Conservation (phyloP, 2,329 filamentous ascomycete genomes). For the Fusarium buharicum region DNA sequence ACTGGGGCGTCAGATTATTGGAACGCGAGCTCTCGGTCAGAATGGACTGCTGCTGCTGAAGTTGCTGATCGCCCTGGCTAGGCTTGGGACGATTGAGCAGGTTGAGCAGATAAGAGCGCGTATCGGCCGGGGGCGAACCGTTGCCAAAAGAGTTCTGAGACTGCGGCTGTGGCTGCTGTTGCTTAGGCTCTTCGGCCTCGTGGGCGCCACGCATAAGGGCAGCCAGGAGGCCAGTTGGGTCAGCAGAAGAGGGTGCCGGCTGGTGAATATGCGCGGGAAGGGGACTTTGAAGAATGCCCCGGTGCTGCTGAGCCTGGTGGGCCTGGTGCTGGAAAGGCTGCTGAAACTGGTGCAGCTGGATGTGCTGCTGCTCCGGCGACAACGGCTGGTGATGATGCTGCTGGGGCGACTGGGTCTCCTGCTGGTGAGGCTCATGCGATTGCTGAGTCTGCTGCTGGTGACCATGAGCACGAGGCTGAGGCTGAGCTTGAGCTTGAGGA, state of each 20-base stretch:
- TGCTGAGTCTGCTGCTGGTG: slow-evolving; percentile 37
- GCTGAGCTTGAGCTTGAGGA: slow-evolving; percentile 41
- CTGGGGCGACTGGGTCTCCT: slow-evolving; percentile 33
- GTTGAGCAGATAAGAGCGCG: slow-evolving; percentile 86
- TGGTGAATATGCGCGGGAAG: slow-evolving; percentile 62
- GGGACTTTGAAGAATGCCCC: slow-evolving; percentile 35
- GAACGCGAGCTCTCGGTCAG: slow-evolving; percentile 57
- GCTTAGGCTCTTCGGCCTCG: slow-evolving; percentile 58
- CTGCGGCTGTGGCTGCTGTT: slow-evolving; percentile 35
- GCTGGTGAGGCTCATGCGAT: slow-evolving; percentile 32
- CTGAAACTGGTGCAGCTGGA: slow-evolving; percentile 44
- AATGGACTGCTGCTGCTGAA: slow-evolving; percentile 54
- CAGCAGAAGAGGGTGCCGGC: slow-evolving; percentile 65
- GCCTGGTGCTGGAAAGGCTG: slow-evolving; percentile 28
- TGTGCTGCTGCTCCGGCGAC: slow-evolving; percentile 42
- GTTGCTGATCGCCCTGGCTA: slow-evolving; percentile 64
- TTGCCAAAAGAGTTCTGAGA: slow-evolving; percentile 56
- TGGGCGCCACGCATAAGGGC: slow-evolving; percentile 69
- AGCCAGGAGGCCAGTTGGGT: slow-evolving; percentile 67
- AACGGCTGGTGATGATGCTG: slow-evolving; percentile 35
- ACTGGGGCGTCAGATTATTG: slow-evolving; percentile 59
- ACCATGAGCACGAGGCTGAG: slow-evolving; percentile 11
- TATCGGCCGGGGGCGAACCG: slow-evolving; percentile 70
- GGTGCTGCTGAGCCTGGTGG: slow-evolving; percentile 35
- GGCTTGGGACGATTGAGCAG: slow-evolving; percentile 84